Evolutionary conservation across 2,329 filamentous ascomycete genomes (phyloP).

Genomic region (Cercospora sojina): DNA sequence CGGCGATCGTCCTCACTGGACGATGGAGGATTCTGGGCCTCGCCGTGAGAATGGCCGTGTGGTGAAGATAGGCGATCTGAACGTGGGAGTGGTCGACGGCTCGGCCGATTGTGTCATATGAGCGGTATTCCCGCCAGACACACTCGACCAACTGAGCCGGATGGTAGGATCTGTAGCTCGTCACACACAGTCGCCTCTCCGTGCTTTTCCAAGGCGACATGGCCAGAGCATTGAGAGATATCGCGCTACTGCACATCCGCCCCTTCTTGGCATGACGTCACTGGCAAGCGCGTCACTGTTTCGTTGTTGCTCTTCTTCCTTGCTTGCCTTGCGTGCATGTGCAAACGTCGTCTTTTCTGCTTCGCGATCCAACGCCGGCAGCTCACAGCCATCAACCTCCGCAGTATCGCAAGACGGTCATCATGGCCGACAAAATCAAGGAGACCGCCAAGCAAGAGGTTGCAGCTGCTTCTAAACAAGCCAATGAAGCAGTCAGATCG

Average conservation of each 20-base stretch:
- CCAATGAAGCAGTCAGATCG: constrained; percentile 69
- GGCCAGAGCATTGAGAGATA: not conserved
- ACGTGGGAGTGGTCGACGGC: not conserved
- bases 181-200: not conserved
- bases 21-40: not conserved
- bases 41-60: not conserved
- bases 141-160: not conserved
- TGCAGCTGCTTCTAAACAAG: constrained; percentile 61
- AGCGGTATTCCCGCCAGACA: not conserved
- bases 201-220: not conserved
- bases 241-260: not conserved
- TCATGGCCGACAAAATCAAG: constrained; percentile 49
- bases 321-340: not conserved
- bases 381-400: not conserved
- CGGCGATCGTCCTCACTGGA: not conserved
- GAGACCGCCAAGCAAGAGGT: constrained; percentile 67
- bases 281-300: not conserved
- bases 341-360: not conserved
- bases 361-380: not conserved
- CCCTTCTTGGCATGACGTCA: not conserved
- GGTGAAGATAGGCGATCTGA: not conserved
- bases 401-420: not conserved
- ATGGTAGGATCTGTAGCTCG: not conserved
- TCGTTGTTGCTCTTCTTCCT: not conserved
- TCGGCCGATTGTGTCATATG: no score